phyloP scores from a whole-genome alignment of 1,284 basidiomycete species.

The Cutaneotrichosporon spelunceum region DNA sequence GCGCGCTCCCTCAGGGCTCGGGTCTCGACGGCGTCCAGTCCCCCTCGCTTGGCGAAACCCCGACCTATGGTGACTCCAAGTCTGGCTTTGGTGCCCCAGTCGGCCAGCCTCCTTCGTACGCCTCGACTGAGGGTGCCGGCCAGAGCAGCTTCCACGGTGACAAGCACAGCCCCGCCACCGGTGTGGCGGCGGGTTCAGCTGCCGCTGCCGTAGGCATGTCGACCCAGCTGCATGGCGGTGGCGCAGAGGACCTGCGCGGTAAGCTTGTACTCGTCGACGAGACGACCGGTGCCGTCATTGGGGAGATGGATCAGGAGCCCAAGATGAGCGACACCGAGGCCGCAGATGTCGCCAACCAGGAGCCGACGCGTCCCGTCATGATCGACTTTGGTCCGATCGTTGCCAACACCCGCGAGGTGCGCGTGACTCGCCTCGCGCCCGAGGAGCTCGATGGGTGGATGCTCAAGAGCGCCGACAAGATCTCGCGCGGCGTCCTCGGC shows the following conservation, averaged over 20 bases:
- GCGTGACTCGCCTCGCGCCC: constrained; percentile 60
- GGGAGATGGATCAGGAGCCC: constrained; percentile 63
- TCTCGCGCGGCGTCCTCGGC: constrained; percentile 60
- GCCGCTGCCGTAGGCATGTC: not conserved
- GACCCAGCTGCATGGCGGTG: constrained; percentile 12
- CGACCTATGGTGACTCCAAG: constrained; percentile 1
- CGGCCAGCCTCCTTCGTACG: constrained; percentile 8
- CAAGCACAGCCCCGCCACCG: constrained; percentile 8
- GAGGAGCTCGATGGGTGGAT: constrained; percentile 66
- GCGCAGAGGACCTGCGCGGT: constrained; percentile 59
- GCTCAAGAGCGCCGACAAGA: constrained; percentile 61
- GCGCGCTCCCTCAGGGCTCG: constrained; percentile 42
- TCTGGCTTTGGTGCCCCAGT: not conserved
- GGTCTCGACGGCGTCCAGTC: constrained; percentile 31
- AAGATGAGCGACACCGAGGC: constrained; percentile 54
- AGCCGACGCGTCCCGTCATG: constrained; percentile 64
- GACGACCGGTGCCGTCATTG: constrained; percentile 68
- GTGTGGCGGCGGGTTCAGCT: not conserved
- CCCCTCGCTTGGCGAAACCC: constrained; percentile 7
- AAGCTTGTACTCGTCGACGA: constrained; percentile 71
- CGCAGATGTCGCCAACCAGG: constrained; percentile 53
- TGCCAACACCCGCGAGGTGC: constrained; percentile 51
- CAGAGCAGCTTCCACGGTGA: constrained; percentile 10
- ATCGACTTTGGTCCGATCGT: constrained; percentile 64
- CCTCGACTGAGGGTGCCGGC: constrained; percentile 1